Base-by-base conservation (phyloP, 1,139 yeast genomes). In the Yamadazyma dendronema region DNA sequence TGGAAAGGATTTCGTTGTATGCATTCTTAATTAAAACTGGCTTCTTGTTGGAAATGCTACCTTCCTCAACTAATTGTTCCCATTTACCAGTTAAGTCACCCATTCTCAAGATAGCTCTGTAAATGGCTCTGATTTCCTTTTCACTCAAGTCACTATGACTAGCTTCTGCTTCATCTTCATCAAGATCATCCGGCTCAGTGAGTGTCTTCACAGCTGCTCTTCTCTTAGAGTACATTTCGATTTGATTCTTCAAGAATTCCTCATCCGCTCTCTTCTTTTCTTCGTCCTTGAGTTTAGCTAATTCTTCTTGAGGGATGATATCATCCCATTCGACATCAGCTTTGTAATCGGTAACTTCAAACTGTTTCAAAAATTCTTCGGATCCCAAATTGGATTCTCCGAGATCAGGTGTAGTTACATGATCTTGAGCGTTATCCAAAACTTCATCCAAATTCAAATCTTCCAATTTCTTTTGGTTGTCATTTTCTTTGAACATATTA, bases 291-390 rank as follows among this genome's bases (percentile, higher is more conserved):
- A 94, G 74, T 57, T 86, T 86, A 40, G 80, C 77, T 44, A 94
- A 72, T 60, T 94, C 98, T 36, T 88, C 96, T 47, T 88, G 94
- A 1, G 99, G 99, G 52, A 94, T 94, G 51, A 94, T 94, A 59
- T 94, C 99, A 65, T 94, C 98, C 99, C 99, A 94, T 49, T 89
- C 95, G 42, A 92, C 89, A 59, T 94, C 97, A 0, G 98, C 97
- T 62, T 94, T 94, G 62, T 90, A 94, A 61, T 94, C 98, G 1
- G 98, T 94, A 38, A 94, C 98, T 62, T 94, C 98, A 61, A 94
- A 94, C 62, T 94, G 99, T 54, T 81, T 88, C 64, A 94, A 75
- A 57, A 94, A 94, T 62, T 94, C 99, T 61, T 94, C 99, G 35
- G 98, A 96, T 42, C 99, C 99, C 43, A 94, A 72, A 54, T 92